Percentiles rank a stretch among this genome's conserved stretches.
Conservation (phyloP, 2,329 filamentous ascomycete genomes). For the Aspergillus amoenus region DNA sequence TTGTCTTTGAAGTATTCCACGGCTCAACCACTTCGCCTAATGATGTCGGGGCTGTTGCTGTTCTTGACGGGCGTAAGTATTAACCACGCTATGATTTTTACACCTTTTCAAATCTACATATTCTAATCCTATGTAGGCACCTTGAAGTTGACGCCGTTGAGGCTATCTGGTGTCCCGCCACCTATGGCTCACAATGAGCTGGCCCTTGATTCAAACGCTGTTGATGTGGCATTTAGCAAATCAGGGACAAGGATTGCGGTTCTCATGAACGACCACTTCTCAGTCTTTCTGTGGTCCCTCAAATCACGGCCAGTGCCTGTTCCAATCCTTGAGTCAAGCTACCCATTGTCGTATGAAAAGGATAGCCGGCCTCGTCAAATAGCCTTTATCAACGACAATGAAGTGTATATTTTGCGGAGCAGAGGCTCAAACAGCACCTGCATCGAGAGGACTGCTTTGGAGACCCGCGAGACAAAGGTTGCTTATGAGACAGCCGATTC, state of each 20-base stretch:
- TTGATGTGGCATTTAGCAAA: slow-evolving; percentile 73
- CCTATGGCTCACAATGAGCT: slow-evolving; percentile 87
- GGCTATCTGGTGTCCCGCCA: slow-evolving; percentile 81
- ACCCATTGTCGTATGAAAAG: slow-evolving; percentile 31
- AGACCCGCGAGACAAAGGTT: slow-evolving; percentile 31
- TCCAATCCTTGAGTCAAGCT: slow-evolving; percentile 40
- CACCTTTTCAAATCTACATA: too few relatives aligned
- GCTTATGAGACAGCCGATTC: slow-evolving; percentile 32
- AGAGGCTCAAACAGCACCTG: slow-evolving; percentile 28
- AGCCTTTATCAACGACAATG: slow-evolving; percentile 44
- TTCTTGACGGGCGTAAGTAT: slow-evolving; percentile 72
- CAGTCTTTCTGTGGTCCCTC: slow-evolving; percentile 69
- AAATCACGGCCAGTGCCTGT: slow-evolving; percentile 41
- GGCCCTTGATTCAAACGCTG: slow-evolving; percentile 57
- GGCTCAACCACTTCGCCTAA: slow-evolving; percentile 69
- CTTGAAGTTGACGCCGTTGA: slow-evolving; percentile 82
- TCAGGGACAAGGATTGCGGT: slow-evolving; percentile 68
- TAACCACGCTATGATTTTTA: background rate
- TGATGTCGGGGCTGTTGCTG: slow-evolving; percentile 76
- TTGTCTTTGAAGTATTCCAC: slow-evolving; percentile 65
- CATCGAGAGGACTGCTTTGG: slow-evolving; percentile 35
- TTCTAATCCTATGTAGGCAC: slow-evolving; percentile 42
- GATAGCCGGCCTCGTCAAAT: slow-evolving; percentile 46
- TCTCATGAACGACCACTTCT: slow-evolving; percentile 65
- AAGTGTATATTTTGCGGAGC: slow-evolving; percentile 45